Percentiles rank a stretch among this genome's conserved stretches.
Conservation (phyloP, 164 flowering plant species). For the Magnolia kwangsiensis region DNA sequence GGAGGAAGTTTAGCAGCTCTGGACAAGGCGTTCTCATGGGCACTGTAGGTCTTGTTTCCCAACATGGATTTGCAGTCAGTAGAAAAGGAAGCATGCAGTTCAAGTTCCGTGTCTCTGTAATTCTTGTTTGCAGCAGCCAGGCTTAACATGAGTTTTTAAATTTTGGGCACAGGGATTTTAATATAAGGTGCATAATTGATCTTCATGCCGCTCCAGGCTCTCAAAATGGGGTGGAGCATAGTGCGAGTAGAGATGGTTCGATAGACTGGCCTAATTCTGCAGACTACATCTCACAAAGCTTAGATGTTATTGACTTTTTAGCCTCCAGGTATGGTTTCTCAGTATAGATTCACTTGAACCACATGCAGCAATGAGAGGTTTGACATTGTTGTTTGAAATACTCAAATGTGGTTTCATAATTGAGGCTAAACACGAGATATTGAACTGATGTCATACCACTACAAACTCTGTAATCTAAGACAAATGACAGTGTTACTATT, state of each 20-base stretch:
- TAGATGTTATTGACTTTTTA: constrained; percentile 69
- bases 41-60: constrained; percentile 62
- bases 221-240: constrained; percentile 93
- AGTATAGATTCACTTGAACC: not conserved
- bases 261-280: constrained; percentile 61
- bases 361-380: not conserved
- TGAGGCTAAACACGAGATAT: not conserved
- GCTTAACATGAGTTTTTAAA: not conserved
- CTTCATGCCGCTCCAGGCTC: constrained; percentile 96
- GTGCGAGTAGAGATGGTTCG: constrained; percentile 84
- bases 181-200: constrained; percentile 79
- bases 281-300: constrained; percentile 57
- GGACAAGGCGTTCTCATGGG: constrained; percentile 90
- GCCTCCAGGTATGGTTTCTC: constrained; percentile 56
- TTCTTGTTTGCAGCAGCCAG: not conserved
- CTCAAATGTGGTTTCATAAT: not conserved
- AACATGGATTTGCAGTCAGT: constrained; percentile 1
- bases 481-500: too few relatives aligned
- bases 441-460: too few relatives aligned
- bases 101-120: not conserved
- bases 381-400: not conserved
- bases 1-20: constrained; percentile 72
- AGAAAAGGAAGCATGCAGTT: not conserved
- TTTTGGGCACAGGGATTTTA: constrained; percentile 49
- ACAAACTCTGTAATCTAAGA: too few relatives aligned